Evolutionary conservation across 2,329 filamentous ascomycete species (phyloP).

Genomic region (Dichotomopilus funicola): DNA sequence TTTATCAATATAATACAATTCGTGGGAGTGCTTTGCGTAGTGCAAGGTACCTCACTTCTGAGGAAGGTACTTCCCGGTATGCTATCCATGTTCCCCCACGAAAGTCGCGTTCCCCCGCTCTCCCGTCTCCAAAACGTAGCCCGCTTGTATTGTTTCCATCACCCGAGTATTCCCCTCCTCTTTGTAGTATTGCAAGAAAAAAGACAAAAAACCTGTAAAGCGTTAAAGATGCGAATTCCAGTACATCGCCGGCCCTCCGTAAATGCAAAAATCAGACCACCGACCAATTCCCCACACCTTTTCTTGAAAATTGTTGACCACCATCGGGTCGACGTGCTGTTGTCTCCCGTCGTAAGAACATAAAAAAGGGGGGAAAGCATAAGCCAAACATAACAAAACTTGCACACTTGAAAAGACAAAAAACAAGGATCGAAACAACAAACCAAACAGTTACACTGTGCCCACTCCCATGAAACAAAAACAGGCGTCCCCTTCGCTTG

Average conservation of each 20-base stretch:
- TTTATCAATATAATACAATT: no score
- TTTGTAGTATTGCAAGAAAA: neutral
- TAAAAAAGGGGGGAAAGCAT: neutral
- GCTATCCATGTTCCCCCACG: neutral
- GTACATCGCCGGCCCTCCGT: neutral
- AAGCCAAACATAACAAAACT: neutral
- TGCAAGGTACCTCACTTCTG: no score
- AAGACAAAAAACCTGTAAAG: neutral
- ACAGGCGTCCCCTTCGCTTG: no score
- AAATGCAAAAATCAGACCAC: neutral
- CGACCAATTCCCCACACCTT: neutral
- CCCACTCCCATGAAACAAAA: no score
- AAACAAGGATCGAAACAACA: neutral
- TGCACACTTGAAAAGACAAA: neutral
- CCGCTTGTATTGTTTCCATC: neutral
- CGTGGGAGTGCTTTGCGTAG: no score
- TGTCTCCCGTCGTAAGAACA: neutral
- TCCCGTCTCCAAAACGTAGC: neutral
- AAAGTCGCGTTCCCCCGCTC: neutral
- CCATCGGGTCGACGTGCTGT: constrained; percentile 4
- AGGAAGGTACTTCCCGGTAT: neutral
- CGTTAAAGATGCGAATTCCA: neutral
- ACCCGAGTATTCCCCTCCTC: neutral
- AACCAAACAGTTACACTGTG: neutral
- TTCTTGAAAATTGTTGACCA: neutral